Percentiles rank a stretch among this genome's conserved stretches.
phyloP scores from a whole-genome alignment of 192 early-diverging fungal species.

The Ramicandelaber brevisporus region DNA sequence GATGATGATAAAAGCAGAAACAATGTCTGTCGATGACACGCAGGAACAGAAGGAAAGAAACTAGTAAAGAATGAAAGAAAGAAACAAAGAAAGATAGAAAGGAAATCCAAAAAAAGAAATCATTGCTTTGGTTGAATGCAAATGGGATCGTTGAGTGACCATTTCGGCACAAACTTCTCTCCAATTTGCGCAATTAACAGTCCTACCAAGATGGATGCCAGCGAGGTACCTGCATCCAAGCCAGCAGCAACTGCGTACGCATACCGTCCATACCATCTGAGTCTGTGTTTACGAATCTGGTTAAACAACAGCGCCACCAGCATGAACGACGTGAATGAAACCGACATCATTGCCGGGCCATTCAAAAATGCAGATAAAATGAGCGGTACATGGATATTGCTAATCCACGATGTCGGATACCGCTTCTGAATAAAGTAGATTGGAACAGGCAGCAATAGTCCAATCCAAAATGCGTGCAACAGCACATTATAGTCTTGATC shows the following conservation, averaged over 20 bases:
- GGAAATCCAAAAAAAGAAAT: too few relatives aligned
- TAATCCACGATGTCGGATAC: constrained; percentile 18
- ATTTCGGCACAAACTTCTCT: too few relatives aligned
- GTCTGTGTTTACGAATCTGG: constrained; percentile 32
- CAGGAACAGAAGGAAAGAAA: too few relatives aligned
- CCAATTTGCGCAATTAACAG: too few relatives aligned
- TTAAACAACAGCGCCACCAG: constrained; percentile 43
- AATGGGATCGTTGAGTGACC: too few relatives aligned
- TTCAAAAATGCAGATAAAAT: constrained; percentile 23
- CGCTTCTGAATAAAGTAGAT: constrained; percentile 21
- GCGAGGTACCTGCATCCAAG: constrained; percentile 23
- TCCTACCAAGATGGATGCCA: too few relatives aligned
- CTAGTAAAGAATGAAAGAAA: too few relatives aligned
- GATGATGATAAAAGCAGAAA: too few relatives aligned
- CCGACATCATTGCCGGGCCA: constrained; percentile 27
- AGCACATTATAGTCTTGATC: constrained; percentile 14
- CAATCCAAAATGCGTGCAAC: constrained; percentile 20
- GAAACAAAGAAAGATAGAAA: too few relatives aligned
- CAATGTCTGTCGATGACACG: too few relatives aligned
- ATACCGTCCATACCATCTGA: constrained; percentile 31
- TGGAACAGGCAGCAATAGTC: constrained; percentile 24
- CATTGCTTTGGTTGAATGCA: too few relatives aligned
- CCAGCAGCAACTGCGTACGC: constrained; percentile 26
- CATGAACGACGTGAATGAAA: constrained; percentile 20
- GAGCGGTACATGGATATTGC: constrained; percentile 26